phyloP scores from a whole-genome alignment of 2,329 filamentous ascomycete genomes.

The Seiridium unicorne region DNA sequence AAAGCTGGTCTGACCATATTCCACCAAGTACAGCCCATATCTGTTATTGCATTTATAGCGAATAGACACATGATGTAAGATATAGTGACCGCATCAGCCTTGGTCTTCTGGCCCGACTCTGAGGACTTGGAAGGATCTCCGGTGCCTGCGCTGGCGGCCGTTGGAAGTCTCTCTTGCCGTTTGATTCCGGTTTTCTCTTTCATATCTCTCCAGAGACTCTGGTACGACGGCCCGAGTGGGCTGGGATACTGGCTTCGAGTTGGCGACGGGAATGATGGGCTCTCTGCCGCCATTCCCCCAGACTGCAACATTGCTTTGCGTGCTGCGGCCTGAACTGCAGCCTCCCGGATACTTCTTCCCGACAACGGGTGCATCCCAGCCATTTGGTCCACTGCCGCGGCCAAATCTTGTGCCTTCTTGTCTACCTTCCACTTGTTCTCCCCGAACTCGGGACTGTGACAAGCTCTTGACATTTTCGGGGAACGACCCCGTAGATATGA shows the following conservation, averaged over 20 bases:
- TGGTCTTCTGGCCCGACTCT: background rate
- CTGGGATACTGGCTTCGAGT: conserved; percentile 11
- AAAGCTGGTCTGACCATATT: conserved; percentile 21
- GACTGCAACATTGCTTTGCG: conserved; percentile 23
- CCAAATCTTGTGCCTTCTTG: background rate
- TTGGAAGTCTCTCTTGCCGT: background rate
- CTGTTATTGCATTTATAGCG: background rate
- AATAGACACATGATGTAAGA: background rate
- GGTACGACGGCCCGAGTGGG: background rate
- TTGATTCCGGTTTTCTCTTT: background rate
- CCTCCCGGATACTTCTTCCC: conserved; percentile 11
- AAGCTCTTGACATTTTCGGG: background rate
- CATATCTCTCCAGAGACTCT: conserved; percentile 1
- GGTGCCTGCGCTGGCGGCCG: conserved; percentile 17
- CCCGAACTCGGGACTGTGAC: background rate
- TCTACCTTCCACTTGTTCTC: background rate
- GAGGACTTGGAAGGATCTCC: conserved; percentile 17
- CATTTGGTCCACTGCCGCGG: conserved; percentile 3
- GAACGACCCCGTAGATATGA: conserved; percentile 2
- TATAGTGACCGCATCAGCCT: background rate
- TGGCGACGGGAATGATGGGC: conserved; percentile 11
- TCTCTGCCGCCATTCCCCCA: conserved; percentile 14
- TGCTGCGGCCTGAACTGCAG: conserved; percentile 22
- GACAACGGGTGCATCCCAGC: conserved; percentile 9
- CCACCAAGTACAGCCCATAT: conserved; percentile 19